Percentiles rank a stretch among this genome's conserved stretches.
phyloP scores from a whole-genome alignment of 1,284 basidiomycete genomes.

The Leccinum solheimii region DNA sequence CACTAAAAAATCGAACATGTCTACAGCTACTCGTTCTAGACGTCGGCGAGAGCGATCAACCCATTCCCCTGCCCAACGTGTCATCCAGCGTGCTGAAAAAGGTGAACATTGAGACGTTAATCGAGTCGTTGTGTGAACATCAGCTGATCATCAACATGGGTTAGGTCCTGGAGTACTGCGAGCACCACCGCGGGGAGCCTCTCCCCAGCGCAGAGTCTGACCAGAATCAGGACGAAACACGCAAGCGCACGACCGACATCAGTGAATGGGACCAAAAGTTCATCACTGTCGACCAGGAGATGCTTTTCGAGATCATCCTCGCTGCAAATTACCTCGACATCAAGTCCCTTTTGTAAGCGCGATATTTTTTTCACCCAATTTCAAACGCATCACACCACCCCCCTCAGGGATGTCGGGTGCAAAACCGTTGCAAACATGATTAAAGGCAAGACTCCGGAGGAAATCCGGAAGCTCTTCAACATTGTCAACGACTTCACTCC shows the following conservation, averaged over 20 bases:
- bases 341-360: constrained; percentile 90
- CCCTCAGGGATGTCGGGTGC: constrained; percentile 90
- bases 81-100: constrained; percentile 96
- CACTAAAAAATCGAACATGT: constrained; percentile 7
- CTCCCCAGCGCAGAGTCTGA: constrained; percentile 87
- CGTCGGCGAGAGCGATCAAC: constrained; percentile 88
- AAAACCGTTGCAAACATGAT: constrained; percentile 99
- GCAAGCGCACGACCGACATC: constrained; percentile 97
- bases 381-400: constrained; percentile 2
- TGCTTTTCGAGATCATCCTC: constrained; percentile 99
- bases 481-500: constrained; percentile 99
- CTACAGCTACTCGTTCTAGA: constrained; percentile 51
- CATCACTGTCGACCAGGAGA: constrained; percentile 94
- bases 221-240: constrained; percentile 85
- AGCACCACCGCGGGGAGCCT: constrained; percentile 96
- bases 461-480: constrained; percentile 96
- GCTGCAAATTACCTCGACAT: constrained; percentile 99
- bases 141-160: constrained; percentile 6
- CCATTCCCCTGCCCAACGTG: constrained; percentile 97
- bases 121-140: constrained; percentile 6
- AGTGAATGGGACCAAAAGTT: constrained; percentile 99
- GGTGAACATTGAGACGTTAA: constrained; percentile 45
- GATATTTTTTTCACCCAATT: neutral
- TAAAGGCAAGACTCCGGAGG: constrained; percentile 96
- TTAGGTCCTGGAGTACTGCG: constrained; percentile 98